Conservation (phyloP, 768 basidiomycete species). For the Boletales sp. region DNA sequence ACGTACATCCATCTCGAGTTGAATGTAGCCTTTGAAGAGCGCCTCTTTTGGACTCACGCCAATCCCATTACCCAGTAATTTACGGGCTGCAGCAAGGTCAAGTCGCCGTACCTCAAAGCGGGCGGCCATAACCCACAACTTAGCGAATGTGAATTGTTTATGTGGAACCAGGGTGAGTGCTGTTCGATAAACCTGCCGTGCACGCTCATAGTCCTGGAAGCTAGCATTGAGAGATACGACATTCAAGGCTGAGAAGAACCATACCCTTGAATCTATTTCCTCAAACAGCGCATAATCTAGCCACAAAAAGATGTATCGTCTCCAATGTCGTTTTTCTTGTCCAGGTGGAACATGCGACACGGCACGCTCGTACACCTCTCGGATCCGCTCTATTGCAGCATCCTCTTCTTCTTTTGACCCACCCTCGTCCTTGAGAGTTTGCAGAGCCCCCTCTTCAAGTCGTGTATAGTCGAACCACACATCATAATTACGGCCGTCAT, state of each 20-base stretch:
- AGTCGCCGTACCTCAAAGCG: conserved; percentile 87
- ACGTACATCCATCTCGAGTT: conserved; percentile 83
- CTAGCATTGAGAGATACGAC: neutral
- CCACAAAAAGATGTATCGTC: conserved; percentile 90
- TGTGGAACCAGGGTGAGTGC: conserved; percentile 88
- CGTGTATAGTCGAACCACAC: conserved; percentile 97
- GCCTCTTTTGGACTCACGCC: conserved; percentile 97
- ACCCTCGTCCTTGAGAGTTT: conserved; percentile 73
- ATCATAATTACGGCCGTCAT: conserved; percentile 94
- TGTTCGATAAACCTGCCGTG: conserved; percentile 91
- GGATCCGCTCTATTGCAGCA: conserved; percentile 58
- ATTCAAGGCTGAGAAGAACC: neutral
- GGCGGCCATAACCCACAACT: conserved; percentile 91
- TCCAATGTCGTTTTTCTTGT: conserved; percentile 88
- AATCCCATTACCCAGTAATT: conserved; percentile 84
- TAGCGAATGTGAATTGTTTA: conserved; percentile 96
- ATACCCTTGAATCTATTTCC: conserved; percentile 90
- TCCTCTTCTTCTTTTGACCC: conserved; percentile 68
- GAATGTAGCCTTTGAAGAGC: conserved; percentile 94
- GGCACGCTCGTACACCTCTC: conserved; percentile 94
- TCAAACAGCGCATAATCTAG: conserved; percentile 95
- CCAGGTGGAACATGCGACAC: conserved; percentile 96
- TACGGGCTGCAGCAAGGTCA: conserved; percentile 80
- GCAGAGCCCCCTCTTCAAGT: conserved; percentile 84
- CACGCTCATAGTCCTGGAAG: conserved; percentile 72